Percentiles rank a stretch among this genome's conserved stretches.
phyloP scores from a whole-genome alignment of 371 early-diverging fungal species.

The Rhizopus microsporus region DNA sequence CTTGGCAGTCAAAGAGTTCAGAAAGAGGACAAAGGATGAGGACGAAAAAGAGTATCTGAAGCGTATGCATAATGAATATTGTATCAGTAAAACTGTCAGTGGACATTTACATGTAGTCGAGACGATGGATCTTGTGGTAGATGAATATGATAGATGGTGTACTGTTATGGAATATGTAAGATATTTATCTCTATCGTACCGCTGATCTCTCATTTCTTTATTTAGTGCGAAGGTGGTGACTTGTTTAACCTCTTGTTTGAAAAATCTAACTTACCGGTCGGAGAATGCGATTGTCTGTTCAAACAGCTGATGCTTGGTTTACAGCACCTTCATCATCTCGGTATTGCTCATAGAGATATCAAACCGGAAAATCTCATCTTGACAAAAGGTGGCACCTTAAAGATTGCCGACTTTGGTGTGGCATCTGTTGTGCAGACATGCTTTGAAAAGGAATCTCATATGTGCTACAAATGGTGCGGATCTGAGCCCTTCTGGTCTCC shows the following conservation, averaged over 20 bases:
- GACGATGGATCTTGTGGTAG: slow-evolving; percentile 68
- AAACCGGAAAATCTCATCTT: slow-evolving; percentile 94
- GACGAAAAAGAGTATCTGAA: slow-evolving; percentile 64
- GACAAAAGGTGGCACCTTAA: slow-evolving; percentile 79
- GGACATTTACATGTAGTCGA: slow-evolving; percentile 72
- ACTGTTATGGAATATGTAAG: slow-evolving; percentile 72
- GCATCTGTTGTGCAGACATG: slow-evolving; percentile 86
- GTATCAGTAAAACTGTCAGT: slow-evolving; percentile 63
- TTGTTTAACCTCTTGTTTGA: slow-evolving; percentile 51
- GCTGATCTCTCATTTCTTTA: slow-evolving; percentile 6
- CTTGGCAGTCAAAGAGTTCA: slow-evolving; percentile 66
- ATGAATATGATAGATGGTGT: slow-evolving; percentile 56
- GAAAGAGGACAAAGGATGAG: slow-evolving; percentile 54
- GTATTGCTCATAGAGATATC: slow-evolving; percentile 87
- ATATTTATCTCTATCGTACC: too few relatives aligned
- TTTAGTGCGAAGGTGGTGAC: slow-evolving; percentile 68
- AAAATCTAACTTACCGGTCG: slow-evolving; percentile 34
- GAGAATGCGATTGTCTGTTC: slow-evolving; percentile 59
- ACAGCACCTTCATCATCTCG: slow-evolving; percentile 93
- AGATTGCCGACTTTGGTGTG: slow-evolving; percentile 98
- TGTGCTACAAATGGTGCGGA: slow-evolving; percentile 82
- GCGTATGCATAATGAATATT: slow-evolving; percentile 72
- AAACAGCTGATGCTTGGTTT: slow-evolving; percentile 94
- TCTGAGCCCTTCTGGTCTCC: slow-evolving; percentile 92
- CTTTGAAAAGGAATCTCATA: slow-evolving; percentile 69